Conservation (phyloP, 768 basidiomycete genomes). For the Trametes maxima region DNA sequence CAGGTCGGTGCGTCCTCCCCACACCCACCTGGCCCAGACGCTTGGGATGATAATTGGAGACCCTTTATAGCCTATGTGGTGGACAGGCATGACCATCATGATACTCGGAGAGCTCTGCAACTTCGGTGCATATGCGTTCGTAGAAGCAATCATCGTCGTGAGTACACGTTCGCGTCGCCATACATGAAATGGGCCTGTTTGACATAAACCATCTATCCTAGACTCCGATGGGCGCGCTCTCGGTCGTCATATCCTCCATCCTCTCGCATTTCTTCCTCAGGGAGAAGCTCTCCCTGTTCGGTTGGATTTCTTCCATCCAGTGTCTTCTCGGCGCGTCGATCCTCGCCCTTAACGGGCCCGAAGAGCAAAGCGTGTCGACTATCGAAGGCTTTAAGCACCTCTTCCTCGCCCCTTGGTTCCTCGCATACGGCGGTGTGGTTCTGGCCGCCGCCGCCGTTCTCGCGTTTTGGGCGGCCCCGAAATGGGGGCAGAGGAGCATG, state of each 20-base stretch:
- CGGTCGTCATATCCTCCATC: constrained; percentile 91
- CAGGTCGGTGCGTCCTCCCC: constrained; percentile 31
- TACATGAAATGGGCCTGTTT: neutral
- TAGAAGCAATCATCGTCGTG: constrained; percentile 87
- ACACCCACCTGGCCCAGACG: neutral
- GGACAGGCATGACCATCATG: constrained; percentile 52
- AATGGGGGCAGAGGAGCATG: constrained; percentile 88
- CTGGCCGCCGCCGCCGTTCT: constrained; percentile 63
- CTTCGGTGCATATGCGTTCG: constrained; percentile 73
- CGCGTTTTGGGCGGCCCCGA: constrained; percentile 79
- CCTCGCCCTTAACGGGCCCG: constrained; percentile 83
- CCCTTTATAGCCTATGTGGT: constrained; percentile 44
- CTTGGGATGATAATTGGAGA: neutral
- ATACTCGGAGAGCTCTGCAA: constrained; percentile 34
- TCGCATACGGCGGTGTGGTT: constrained; percentile 61
- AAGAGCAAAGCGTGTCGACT: constrained; percentile 65
- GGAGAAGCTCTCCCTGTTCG: constrained; percentile 89
- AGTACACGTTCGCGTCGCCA: constrained; percentile 28
- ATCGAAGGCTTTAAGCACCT: constrained; percentile 71
- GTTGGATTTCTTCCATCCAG: constrained; percentile 88
- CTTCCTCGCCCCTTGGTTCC: constrained; percentile 81
- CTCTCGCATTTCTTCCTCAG: constrained; percentile 89
- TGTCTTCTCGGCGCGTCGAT: constrained; percentile 87
- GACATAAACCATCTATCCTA: constrained; percentile 26
- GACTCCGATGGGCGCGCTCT: constrained; percentile 93